Base-by-base conservation (phyloP, 768 basidiomycete genomes). In the Asterophora lycoperdoides region DNA sequence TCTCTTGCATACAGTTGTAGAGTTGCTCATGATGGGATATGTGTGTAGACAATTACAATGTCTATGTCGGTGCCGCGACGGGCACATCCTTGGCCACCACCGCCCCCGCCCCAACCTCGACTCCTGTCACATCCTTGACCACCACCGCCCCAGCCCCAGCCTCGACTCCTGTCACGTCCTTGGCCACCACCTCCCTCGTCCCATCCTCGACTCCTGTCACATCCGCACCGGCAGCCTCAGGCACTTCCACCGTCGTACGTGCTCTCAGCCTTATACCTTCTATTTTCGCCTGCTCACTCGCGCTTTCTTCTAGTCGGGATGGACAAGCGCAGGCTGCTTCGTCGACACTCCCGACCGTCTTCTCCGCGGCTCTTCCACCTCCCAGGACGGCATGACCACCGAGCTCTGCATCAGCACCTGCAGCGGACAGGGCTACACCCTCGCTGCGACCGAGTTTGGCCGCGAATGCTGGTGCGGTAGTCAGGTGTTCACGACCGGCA, bases 31-130 rank as follows among this genome's bases (percentile, higher is more conserved):
- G 26, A 30, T 11, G 2, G 18, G 14, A 3, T 17, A 6, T 35
- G 44, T 4, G 32, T 37, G 9, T 41, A 70, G 83, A 84, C 62
- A 85, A 85, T 56, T 85, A 76, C 63, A 86, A 84, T 57, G 80
- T 74, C 1, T 83, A 73, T 60, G 78, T 77, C 33, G 77, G 78
- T n/a, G 68, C 69, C 45, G 74, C 73, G 5, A 63, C 3, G 23
- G 23, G 3, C 23, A 23, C 23, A 23, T 23, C 23, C 23, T 23
- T 23, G 3, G 23, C 23, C 23, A 23, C 23, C 23, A 3, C 23
- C 23, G 23, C 3, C 23, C 23, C 6, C 23, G 3, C 23, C 23
- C 23, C 23, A 23, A 3, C 23, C 23, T 23, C 23, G 6, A 3
- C 23, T 23, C 6, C 23, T 3, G 3, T 6, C 3, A 6, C 23